Evolutionary conservation across 2,329 filamentous ascomycete genomes (phyloP), one percentile per base, ranked within the genome.

Genomic region (Diaporthe destruens): DNA sequence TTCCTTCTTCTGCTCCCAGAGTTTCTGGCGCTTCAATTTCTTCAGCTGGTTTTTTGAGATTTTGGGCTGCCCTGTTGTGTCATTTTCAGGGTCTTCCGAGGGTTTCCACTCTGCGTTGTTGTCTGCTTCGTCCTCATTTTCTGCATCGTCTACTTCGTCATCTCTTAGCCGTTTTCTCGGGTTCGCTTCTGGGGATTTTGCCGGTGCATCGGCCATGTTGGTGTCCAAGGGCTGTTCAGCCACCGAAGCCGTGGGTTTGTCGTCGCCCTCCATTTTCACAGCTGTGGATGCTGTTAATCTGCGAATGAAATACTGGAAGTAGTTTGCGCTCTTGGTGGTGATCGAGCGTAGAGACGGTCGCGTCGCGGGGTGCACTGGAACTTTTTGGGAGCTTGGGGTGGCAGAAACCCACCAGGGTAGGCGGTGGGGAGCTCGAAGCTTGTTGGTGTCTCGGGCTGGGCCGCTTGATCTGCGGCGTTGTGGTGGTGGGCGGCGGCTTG

Each of bases 41-140:
- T 97, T 98, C 74, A 92, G 85, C 77, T 96, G 93, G 78, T 92
- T 97, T 79, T 98, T 98, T 23, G 96, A 98, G 67, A 98, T 56
- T 23, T 73, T 71, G 42, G 73, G 71, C 16, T 71, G 53, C 14
- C 63, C 67, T 29, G 16, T n/a, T 67, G 70, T 12, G 23, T 34
- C n/a, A 9, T 54, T 59, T 56, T 39, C 66, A 11, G 36, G 32
- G n/a, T 42, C 42, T 4, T 34, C 57, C 11, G 70, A 32, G n/a
- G n/a, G 16, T 34, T 54, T 53, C 18, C n/a, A 53, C 18, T 18
- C 32, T 14, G 8, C n/a, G 20, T 56, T 42, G 18, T 61, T 57
- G 23, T 51, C 18, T 32, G 29, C 36, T 16, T 67, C 55, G 29
- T 36, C 42, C 39, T 47, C 42, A 18, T 74, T 44, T 34, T 56